A percentile compares a stretch with the other conserved stretches of the same genome.
phyloP scores from a whole-genome alignment of 768 basidiomycete species.

The Lentinula guzmanii region DNA sequence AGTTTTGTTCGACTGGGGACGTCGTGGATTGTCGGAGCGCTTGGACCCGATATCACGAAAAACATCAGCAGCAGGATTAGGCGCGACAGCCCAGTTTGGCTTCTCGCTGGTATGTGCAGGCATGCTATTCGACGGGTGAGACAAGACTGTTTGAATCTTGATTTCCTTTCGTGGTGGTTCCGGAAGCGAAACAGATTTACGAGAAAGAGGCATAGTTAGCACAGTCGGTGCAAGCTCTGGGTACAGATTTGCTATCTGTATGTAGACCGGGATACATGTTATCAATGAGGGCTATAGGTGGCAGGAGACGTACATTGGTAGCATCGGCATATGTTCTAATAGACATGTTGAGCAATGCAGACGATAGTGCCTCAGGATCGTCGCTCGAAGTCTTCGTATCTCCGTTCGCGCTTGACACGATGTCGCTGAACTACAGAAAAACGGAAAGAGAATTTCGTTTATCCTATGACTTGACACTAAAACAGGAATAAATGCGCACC shows the following conservation, averaged over 20 bases:
- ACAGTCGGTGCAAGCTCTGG: constrained; percentile 3
- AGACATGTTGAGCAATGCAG: not conserved
- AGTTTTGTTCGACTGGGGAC: not conserved
- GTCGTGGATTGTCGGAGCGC: not conserved
- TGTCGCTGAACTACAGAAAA: too few relatives aligned
- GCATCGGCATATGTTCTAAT: constrained; percentile 5
- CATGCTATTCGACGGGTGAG: not conserved
- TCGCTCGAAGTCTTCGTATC: not conserved
- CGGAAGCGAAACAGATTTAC: not conserved
- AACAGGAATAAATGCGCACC: not conserved
- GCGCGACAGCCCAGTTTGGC: constrained; percentile 3
- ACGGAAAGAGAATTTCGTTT: not conserved
- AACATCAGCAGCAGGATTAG: not conserved
- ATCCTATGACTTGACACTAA: too few relatives aligned
- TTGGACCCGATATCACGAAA: not conserved
- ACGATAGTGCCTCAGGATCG: not conserved
- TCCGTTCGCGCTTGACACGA: too few relatives aligned
- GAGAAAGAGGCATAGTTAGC: not conserved
- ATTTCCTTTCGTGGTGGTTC: not conserved
- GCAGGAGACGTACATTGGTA: constrained; percentile 3
- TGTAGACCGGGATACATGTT: too few relatives aligned
- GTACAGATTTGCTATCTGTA: not conserved
- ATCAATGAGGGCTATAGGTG: not conserved
- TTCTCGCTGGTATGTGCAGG: not conserved
- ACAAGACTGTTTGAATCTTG: not conserved